phyloP scores from a whole-genome alignment of 345 rosid genomes.

The Eucalyptus camaldulensis region DNA sequence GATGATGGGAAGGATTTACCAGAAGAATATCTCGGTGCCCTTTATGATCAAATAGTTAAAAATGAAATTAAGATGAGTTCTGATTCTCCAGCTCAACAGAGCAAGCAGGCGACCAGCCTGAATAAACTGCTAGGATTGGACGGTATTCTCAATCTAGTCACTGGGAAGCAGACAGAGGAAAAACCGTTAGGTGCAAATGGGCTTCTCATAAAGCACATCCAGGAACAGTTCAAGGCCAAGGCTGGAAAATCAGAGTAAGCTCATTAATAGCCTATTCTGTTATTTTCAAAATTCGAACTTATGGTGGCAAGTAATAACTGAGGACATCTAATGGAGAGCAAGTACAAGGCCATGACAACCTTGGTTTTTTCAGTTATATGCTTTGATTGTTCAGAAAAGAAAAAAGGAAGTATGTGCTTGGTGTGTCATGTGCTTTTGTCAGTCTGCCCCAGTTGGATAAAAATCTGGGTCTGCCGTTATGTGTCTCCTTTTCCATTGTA shows the following conservation, averaged over 20 bases:
- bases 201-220: conserved; percentile 84
- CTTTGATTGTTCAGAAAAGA: not conserved
- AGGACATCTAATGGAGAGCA: not conserved
- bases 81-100: conserved; percentile 66
- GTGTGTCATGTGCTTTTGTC: not conserved
- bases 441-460: not conserved
- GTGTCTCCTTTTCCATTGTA: not conserved
- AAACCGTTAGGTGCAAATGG: conserved; percentile 92
- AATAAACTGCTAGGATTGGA: conserved; percentile 84
- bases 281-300: not conserved
- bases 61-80: conserved; percentile 92
- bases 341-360: not conserved
- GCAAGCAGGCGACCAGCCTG: conserved; percentile 79
- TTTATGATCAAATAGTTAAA: conserved; percentile 82
- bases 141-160: conserved; percentile 83
- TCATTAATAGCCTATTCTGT: not conserved
- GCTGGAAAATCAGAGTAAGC: conserved; percentile 92
- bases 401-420: not conserved
- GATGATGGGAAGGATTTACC: conserved; percentile 96
- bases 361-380: not conserved
- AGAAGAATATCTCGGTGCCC: conserved; percentile 72
- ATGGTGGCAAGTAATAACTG: not conserved
- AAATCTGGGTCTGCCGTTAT: not conserved
- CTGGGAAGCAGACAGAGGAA: conserved; percentile 80
- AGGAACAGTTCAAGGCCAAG: conserved; percentile 88